phyloP scores from a whole-genome alignment of 148 eudicot species.

The Limonium bicolor region DNA sequence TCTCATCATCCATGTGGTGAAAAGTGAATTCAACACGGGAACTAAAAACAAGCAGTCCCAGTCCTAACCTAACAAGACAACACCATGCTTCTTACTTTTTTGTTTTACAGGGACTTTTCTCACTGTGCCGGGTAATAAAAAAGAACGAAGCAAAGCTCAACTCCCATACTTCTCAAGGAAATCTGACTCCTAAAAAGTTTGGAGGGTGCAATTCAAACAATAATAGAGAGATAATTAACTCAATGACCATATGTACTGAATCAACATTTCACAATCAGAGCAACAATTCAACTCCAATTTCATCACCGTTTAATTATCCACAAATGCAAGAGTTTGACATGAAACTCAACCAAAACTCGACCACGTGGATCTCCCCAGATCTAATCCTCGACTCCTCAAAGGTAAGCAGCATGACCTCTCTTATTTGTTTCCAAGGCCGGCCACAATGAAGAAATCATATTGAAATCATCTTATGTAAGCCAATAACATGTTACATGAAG shows the following conservation, averaged over 20 bases:
- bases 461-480: too few relatives aligned
- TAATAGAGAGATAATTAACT: constrained; percentile 23
- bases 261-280: constrained; percentile 19
- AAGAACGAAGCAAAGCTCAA: constrained; percentile 22
- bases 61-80: too few relatives aligned
- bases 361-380: constrained; percentile 46
- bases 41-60: too few relatives aligned
- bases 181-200: constrained; percentile 14
- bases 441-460: too few relatives aligned
- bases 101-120: constrained; percentile 43
- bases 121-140: constrained; percentile 64
- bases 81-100: too few relatives aligned
- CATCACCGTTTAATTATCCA: constrained; percentile 37
- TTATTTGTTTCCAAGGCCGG: too few relatives aligned
- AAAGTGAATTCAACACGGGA: too few relatives aligned
- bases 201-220: constrained; percentile 27
- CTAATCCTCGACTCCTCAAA: constrained; percentile 66
- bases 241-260: constrained; percentile 22
- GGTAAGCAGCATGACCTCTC: constrained; percentile 29
- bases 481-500: too few relatives aligned
- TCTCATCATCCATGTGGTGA: too few relatives aligned
- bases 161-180: constrained; percentile 19
- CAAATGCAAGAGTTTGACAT: constrained; percentile 27
- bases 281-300: constrained; percentile 39
- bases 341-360: constrained; percentile 19